Conservation (phyloP, 257 asterid genomes). For the Solanum chilense region DNA sequence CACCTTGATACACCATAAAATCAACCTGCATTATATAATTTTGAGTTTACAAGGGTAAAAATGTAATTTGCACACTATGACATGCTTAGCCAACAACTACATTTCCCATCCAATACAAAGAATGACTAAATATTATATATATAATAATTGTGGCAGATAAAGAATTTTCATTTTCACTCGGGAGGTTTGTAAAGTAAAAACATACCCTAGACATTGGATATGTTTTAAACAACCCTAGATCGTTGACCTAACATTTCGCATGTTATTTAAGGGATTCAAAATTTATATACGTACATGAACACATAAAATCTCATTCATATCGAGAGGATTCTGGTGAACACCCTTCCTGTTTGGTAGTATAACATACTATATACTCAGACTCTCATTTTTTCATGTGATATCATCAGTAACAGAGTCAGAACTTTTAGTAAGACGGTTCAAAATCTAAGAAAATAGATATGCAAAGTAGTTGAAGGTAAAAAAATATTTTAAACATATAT, state of each 20-base stretch:
- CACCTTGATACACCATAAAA: conserved; percentile 47
- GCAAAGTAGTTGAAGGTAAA: no score
- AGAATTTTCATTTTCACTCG: neutral
- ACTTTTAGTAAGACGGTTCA: no score
- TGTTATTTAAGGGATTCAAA: neutral
- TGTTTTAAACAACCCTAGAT: neutral
- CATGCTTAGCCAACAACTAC: neutral
- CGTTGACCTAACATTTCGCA: neutral
- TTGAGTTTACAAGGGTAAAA: neutral
- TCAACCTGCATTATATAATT: conserved; percentile 41
- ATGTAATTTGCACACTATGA: neutral
- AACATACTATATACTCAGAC: neutral
- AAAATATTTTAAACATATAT: no score
- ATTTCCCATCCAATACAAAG: neutral
- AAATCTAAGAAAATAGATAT: no score
- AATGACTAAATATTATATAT: no score
- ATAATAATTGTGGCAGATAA: neutral
- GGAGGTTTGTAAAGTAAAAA: neutral
- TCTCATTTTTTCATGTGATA: neutral
- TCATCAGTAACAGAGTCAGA: no score
- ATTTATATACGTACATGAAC: neutral
- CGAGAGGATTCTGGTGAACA: neutral
- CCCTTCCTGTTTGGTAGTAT: neutral
- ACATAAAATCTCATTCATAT: neutral
- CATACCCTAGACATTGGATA: neutral